phyloP scores from a whole-genome alignment of 345 rosid species.

The Angophora floribunda region DNA sequence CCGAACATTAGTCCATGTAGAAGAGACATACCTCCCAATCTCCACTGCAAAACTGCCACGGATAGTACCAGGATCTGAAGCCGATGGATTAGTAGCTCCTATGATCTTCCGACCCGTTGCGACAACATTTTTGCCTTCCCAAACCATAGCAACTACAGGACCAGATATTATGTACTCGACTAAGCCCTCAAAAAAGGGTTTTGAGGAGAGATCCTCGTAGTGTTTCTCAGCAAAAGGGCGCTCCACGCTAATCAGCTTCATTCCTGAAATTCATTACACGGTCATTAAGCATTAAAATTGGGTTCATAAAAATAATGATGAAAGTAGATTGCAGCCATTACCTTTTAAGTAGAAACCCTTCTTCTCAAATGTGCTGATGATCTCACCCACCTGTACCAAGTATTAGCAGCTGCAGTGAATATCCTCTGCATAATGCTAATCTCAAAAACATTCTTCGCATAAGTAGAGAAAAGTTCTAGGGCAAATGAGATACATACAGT shows the following conservation, averaged over 20 bases:
- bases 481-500: neutral
- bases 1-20: neutral
- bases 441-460: neutral
- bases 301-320: neutral
- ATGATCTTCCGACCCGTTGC: constrained; percentile 77
- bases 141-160: constrained; percentile 94
- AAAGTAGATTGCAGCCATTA: neutral
- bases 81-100: constrained; percentile 93
- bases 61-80: constrained; percentile 85
- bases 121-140: constrained; percentile 94
- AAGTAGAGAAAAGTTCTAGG: neutral
- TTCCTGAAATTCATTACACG: constrained; percentile 22
- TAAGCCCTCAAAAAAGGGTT: constrained; percentile 83
- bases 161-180: constrained; percentile 93
- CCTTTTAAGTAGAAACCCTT: constrained; percentile 92
- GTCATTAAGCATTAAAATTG: neutral
- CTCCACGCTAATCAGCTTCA: constrained; percentile 67
- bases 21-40: constrained; percentile 52
- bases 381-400: constrained; percentile 63
- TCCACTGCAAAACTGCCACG: constrained; percentile 88
- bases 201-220: constrained; percentile 68
- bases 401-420: neutral
- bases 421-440: neutral
- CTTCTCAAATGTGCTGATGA: constrained; percentile 89
- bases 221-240: constrained; percentile 80